Evolutionary conservation across 768 basidiomycete genomes (phyloP).

Genomic region (Cystofilobasidium bisporidii): DNA sequence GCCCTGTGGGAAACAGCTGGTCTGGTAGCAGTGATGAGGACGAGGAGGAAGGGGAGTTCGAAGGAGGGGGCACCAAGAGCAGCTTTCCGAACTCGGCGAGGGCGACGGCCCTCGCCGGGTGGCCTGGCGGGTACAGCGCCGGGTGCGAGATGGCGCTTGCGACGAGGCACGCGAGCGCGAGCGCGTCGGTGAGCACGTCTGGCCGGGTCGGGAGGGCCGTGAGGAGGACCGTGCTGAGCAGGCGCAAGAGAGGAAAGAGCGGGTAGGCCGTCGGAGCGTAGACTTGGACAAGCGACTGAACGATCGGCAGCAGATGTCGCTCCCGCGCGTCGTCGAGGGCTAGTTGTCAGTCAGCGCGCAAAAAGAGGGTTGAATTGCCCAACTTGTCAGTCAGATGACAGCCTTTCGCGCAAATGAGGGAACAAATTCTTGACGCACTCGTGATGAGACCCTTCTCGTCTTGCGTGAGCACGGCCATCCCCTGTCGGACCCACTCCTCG

Average conservation of each 20-base stretch:
- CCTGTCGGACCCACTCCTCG: slow-evolving; percentile 11
- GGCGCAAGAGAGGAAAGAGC: slow-evolving; percentile 61
- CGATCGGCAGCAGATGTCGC: slow-evolving; percentile 52
- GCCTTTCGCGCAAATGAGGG: slow-evolving; percentile 13
- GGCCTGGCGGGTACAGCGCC: slow-evolving; percentile 51
- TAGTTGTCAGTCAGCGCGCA: slow-evolving; percentile 18
- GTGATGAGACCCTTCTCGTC: slow-evolving; percentile 25
- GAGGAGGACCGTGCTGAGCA: slow-evolving; percentile 52
- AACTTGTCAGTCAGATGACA: background rate
- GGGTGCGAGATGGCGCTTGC: background rate
- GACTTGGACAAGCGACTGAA: slow-evolving; percentile 54
- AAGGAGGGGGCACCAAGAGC: slow-evolving; percentile 55
- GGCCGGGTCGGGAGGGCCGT: slow-evolving; percentile 46
- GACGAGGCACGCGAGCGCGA: background rate
- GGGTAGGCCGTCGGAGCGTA: slow-evolving; percentile 65
- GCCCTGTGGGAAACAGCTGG: background rate
- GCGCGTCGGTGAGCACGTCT: slow-evolving; percentile 48
- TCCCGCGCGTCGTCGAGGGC: slow-evolving; percentile 44
- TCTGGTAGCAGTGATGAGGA: slow-evolving; percentile 41
- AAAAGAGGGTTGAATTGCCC: background rate
- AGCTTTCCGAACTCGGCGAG: slow-evolving; percentile 73
- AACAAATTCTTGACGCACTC: slow-evolving; percentile 27
- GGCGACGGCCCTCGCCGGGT: slow-evolving; percentile 67
- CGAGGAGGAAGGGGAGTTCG: slow-evolving; percentile 24
- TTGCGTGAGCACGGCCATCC: slow-evolving; percentile 17